A percentile compares a stretch with the other conserved stretches of the same genome.
Evolutionary conservation across 768 basidiomycete species (phyloP).

Genomic region (Scleroderma citrinum): DNA sequence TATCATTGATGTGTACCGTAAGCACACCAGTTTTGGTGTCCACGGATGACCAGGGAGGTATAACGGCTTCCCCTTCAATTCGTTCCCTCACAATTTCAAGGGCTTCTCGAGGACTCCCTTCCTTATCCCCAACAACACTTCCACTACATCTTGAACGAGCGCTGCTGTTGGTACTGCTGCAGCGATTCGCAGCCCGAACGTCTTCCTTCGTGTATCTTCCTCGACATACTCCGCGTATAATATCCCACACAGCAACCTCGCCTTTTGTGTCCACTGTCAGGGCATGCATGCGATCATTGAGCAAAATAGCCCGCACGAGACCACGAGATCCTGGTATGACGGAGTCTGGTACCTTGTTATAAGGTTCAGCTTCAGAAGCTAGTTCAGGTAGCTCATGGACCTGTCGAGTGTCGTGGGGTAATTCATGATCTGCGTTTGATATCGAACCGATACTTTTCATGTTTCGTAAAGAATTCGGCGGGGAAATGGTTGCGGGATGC

Average conservation of each 20-base stretch:
- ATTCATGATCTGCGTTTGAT: conserved; percentile 23
- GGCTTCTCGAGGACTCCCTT: conserved; percentile 71
- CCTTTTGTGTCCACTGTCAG: conserved; percentile 87
- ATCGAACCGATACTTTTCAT: conserved; percentile 14
- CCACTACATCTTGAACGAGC: conserved; percentile 27
- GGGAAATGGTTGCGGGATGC: conserved; percentile 20
- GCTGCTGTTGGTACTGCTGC: conserved; percentile 40
- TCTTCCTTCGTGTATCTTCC: conserved; percentile 67
- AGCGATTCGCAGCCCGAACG: conserved; percentile 49
- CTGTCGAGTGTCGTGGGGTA: conserved; percentile 35
- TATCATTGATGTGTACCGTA: conserved; percentile 80
- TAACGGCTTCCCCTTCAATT: conserved; percentile 92
- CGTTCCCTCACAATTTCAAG: conserved; percentile 83
- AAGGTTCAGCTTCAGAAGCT: conserved; percentile 66
- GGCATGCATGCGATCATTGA: conserved; percentile 88
- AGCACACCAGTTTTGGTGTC: conserved; percentile 90
- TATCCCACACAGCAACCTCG: conserved; percentile 89
- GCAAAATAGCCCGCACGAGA: conserved; percentile 70
- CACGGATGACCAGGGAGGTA: conserved; percentile 77
- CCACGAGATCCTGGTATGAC: conserved; percentile 74
- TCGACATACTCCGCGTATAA: conserved; percentile 69
- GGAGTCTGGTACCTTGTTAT: conserved; percentile 53
- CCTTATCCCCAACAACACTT: conserved; percentile 33
- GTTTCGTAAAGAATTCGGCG: conserved; percentile 21
- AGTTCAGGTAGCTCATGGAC: conserved; percentile 72